Evolutionary conservation across 2,329 filamentous ascomycete genomes (phyloP), one percentile per base, ranked within the genome.

Genomic region (Apiospora hydei): DNA sequence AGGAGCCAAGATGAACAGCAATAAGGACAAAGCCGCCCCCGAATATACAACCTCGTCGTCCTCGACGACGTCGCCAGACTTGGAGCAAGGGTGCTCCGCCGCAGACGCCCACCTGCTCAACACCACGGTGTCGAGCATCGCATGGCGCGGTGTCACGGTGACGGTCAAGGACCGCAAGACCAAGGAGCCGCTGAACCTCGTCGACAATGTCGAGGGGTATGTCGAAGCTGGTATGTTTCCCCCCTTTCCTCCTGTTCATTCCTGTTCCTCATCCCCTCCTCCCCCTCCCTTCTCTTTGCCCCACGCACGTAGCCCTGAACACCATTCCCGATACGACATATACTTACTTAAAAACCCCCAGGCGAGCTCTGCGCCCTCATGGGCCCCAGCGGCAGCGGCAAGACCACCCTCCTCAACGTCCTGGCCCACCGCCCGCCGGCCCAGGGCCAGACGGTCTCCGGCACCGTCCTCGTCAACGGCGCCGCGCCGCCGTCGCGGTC

Each of bases 301-400:
- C n/a, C n/a, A n/a, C n/a, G n/a, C n/a, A n/a, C n/a, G n/a, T n/a
- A n/a, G n/a, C n/a, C 34, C 34, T 38, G 5, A 38, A 38, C 34
- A 38, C 5, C 34, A 38, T 3, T 4, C 34, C 34, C 5, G 5
- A 8, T 38, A 38, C 7, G 34, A 5, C 34, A 34, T 34, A 3
- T 34, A 34, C 34, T 34, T 34, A 34, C 34, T 34, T 51, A 16
- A 72, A 61, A 26, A 24, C 38, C 14, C 16, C 24, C 47, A 86
- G 93, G 93, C 43, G 91, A 95, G 77, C 84, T 95, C 57, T 87
- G 94, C 73, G 94, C 94, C 51, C 82, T 97, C 66, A 96, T 97
- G 93, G 94, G 94, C 34, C 94, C 94, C 11, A 88, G 85, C 44
- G 88, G 88, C 5, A 88, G 89, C 72, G 94, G 94, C 69, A 97